A percentile compares a stretch with the other conserved stretches of the same genome.
phyloP scores from a whole-genome alignment of 129 eudicot genomes.

The Pittosporum tobira region DNA sequence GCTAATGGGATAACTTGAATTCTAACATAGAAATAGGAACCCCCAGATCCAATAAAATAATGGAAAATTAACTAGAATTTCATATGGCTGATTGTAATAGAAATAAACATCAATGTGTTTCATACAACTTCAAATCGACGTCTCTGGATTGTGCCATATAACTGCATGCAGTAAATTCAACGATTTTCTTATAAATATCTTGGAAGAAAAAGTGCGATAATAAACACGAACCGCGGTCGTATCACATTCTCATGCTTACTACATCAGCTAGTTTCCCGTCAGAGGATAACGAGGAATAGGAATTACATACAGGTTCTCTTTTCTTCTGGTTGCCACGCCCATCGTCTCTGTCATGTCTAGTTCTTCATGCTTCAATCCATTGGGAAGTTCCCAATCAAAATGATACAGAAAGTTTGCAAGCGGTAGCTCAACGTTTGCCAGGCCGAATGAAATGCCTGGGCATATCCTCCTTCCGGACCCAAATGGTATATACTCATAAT shows the following conservation, averaged over 20 bases:
- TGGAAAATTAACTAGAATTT: too few relatives aligned
- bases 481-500: conserved; percentile 6
- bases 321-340: background rate
- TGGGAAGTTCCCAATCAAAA: conserved; percentile 2
- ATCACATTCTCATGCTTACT: background rate
- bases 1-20: too few relatives aligned
- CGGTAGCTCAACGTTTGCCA: background rate
- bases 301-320: background rate
- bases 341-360: conserved; percentile 3
- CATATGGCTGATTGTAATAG: too few relatives aligned
- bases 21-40: too few relatives aligned
- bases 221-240: too few relatives aligned
- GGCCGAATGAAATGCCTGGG: conserved; percentile 1
- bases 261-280: background rate
- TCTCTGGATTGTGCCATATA: too few relatives aligned
- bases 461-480: conserved; percentile 6
- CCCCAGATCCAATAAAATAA: too few relatives aligned
- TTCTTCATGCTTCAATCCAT: background rate
- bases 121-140: too few relatives aligned
- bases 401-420: background rate
- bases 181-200: too few relatives aligned
- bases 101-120: too few relatives aligned
- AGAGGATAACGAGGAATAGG: conserved; percentile 4
- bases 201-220: too few relatives aligned
- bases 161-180: too few relatives aligned